Evolutionary conservation across 2,329 filamentous ascomycete genomes (phyloP), one percentile per base, ranked within the genome.

Genomic region (Cercospora zeae-maydis): DNA sequence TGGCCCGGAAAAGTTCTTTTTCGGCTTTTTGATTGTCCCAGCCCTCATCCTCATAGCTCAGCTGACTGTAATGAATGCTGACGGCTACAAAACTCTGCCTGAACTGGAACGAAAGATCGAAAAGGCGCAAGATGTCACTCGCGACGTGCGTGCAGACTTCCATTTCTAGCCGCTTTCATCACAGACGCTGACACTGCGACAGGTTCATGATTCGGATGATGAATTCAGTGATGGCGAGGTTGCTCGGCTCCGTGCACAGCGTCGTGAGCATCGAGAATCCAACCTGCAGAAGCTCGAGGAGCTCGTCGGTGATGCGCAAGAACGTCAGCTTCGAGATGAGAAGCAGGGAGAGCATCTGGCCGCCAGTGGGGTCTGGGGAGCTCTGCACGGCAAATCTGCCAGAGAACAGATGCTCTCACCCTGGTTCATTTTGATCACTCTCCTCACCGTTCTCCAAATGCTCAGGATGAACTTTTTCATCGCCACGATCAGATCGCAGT

Each of bases 391-490:
- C 59, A 81, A 83, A 67, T 84, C 88, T 0, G 89, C 90, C 0
- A 72, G 81, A 30, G 78, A 90, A 71, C 92, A 97, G 77, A 89
- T 96, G 69, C 76, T 80, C 10, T 90, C 88, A 1, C 88, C 88
- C 0, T 96, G 92, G 92, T 96, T 95, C 74, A 81, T 92, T 36
- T 82, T 96, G 34, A 90, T 96, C 70, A 90, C 90, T 2, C 77
- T 92, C 21, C 92, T 96, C 73, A 96, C 91, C 3, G 75, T 75
- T 3, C 64, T 74, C 33, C 71, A 73, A 58, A 74, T 74, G 72
- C 69, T 74, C 55, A 71, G 79, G 21, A 96, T 96, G 83, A 96
- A 96, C 77, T 96, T 92, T 79, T 96, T 96, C 75, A 91, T 96
- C 62, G 91, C 92, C 2, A 96, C 92, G 5, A 88, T 96, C 67